Evolutionary conservation across 768 basidiomycete genomes (phyloP), one percentile per base, ranked within the genome.

Genomic region (Hydnomerulius pinastri): DNA sequence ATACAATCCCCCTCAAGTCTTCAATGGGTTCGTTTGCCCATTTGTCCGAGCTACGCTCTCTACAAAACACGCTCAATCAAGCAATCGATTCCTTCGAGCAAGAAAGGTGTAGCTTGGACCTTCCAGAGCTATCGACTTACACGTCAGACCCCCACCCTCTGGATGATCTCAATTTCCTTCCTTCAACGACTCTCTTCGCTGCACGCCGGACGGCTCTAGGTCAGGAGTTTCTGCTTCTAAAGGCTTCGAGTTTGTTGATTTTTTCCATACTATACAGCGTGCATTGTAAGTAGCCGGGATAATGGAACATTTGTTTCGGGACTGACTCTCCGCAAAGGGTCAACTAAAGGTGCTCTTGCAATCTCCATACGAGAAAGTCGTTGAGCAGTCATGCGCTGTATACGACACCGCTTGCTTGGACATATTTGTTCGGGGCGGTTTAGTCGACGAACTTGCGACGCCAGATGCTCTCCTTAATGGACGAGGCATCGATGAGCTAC

Each of bases 41-140:
- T 68, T 66, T 68, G 42, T 73, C 73, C 36, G 72, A 74, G 59
- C 57, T 74, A 33, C 65, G 66, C 35, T 70, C 69, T 56, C 67
- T 74, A 27, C 73, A 73, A 55, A 63, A 60, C 43, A 72, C 73
- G 30, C 67, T 74, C 50, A 74, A 73, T 46, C 56, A 49, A 30
- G 73, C 73, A 11, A 66, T 74, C 36, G 71, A 74, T 46, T 57
- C 59, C 23, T 71, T 72, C 64, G 72, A 72, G 55, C 66, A 68
- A 7, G 73, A 73, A 54, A 60, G 73, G 24, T 63, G 62, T 20
- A 63, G 67, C 17, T 70, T 13, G 70, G 61, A 66, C 41, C 59
- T 73, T 11, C 55, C 68, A 6, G 70, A 72, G 53, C 72, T 69
- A 3, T 73, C 72, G 7, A 52, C 69, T 46, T 65, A 64, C 35